Base-by-base conservation (phyloP, 2,329 filamentous ascomycete genomes). In the Magnaporthiopsis rhizophila region DNA sequence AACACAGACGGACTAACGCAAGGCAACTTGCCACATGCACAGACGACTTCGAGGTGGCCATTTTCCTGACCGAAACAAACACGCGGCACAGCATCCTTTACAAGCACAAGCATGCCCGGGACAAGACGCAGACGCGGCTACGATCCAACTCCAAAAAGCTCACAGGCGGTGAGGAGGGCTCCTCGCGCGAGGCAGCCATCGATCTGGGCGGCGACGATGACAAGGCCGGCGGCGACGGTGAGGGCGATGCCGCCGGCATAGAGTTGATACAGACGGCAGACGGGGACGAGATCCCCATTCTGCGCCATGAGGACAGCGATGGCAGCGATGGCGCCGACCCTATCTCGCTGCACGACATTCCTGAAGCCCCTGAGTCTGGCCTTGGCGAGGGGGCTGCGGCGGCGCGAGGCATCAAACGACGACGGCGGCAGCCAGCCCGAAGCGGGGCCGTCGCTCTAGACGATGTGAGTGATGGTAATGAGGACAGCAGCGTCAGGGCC, bases 21-120 rank as follows among this genome's bases (percentile, higher is more conserved):
- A 28, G 24, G 24, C 56, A 32, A 64, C 38, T 24, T 63, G 24
- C 36, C 30, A 24, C 45, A 26, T 63, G 66, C 65, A 61, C 69
- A 95, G 94, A 97, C 75, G 94, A 97, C 69, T 99, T 97, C 73
- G 92, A 98, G 73, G 92, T 97, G 18, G 91, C 92, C 53, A 90
- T 99, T 68, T 98, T 97, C 77, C 81, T 99, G 68, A 96, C 91
- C 59, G 91, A 97, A 74, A 90, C 89, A 9, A 88, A 86, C 62
- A 93, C 89, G 3, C 86, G 92, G 18, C 95, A 98, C 78, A 90
- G 92, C 45, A 80, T 99, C 53, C 83, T 98, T 65, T 89, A 88
- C 64, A 96, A 95, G 75, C 87, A 91, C 70, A 97, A 97, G 77
- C 83, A 86, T 24, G 92, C 92, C 69, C 81, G 84, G 65, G 83